Percentiles rank a stretch among this genome's conserved stretches.
Conservation (phyloP, 768 basidiomycete genomes). For the Xanthoconium purpureum region DNA sequence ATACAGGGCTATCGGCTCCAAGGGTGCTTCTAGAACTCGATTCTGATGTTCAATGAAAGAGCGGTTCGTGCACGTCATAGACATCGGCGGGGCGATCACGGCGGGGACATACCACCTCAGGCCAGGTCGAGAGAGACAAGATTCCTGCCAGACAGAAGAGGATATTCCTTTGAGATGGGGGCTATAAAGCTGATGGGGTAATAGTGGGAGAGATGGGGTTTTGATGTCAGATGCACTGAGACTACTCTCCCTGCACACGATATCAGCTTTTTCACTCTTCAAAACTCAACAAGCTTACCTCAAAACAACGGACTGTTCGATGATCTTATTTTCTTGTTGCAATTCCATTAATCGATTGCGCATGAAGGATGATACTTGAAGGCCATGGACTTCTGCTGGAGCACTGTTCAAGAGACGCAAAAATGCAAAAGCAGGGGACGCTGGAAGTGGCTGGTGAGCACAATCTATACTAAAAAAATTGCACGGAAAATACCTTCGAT, state of each 20-base stretch:
- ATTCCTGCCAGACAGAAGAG: constrained; percentile 58
- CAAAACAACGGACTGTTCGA: constrained; percentile 42
- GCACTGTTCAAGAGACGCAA: constrained; percentile 63
- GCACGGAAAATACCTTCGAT: constrained; percentile 44
- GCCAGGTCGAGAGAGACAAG: constrained; percentile 75
- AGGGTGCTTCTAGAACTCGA: constrained; percentile 59
- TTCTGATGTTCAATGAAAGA: constrained; percentile 73
- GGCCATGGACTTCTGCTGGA: constrained; percentile 60
- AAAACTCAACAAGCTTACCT: constrained; percentile 36
- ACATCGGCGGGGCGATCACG: constrained; percentile 80
- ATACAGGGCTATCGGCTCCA: constrained; percentile 75
- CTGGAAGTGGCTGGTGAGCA: constrained; percentile 30
- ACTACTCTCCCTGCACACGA: constrained; percentile 20
- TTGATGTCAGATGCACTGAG: constrained; percentile 18
- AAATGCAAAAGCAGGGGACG: constrained; percentile 68
- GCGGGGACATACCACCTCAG: constrained; percentile 86
- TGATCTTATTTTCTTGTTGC: constrained; percentile 40
- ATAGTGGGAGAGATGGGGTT: constrained; percentile 12
- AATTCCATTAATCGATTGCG: constrained; percentile 49
- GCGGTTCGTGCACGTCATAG: constrained; percentile 68
- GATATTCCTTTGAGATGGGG: constrained; percentile 62
- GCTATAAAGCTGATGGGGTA: constrained; percentile 36
- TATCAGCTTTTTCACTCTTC: constrained; percentile 3
- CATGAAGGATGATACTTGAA: constrained; percentile 61
- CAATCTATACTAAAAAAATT: background rate